Evolutionary conservation across 2,329 filamentous ascomycete genomes (phyloP).

Genomic region (Zymoseptoria passerinii): DNA sequence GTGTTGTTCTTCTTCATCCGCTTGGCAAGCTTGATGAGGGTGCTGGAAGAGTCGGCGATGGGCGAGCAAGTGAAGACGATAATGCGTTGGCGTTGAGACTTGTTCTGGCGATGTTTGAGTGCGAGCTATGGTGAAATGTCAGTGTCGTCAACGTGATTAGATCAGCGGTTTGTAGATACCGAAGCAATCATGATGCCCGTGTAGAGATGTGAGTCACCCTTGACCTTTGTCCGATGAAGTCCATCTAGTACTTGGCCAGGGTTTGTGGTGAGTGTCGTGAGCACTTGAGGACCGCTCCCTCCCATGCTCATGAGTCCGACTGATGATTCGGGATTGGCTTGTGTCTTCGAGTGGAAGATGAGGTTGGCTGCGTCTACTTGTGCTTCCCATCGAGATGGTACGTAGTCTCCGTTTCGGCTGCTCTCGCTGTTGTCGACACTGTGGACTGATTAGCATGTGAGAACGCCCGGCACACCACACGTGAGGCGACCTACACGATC

Average conservation of each 20-base stretch:
- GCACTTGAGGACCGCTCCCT: conserved; percentile 81
- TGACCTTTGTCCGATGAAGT: conserved; percentile 88
- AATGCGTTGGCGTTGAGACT: conserved; percentile 91
- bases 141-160: background rate
- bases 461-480: conserved; percentile 5
- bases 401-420: conserved; percentile 90
- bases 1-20: conserved; percentile 99
- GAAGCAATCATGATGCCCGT: conserved; percentile 92
- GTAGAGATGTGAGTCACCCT: conserved; percentile 76
- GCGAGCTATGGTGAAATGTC: conserved; percentile 57
- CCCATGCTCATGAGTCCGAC: conserved; percentile 99
- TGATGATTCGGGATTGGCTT: conserved; percentile 91
- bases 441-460: conserved; percentile 18
- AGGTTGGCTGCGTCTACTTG: conserved; percentile 92
- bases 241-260: conserved; percentile 92
- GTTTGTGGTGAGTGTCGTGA: conserved; percentile 92
- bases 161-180: conserved; percentile 43
- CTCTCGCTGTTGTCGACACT: conserved; percentile 97
- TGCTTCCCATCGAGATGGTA: conserved; percentile 88
- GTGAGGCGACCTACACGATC: conserved; percentile 57
- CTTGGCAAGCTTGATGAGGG: conserved; percentile 80
- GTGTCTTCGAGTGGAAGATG: conserved; percentile 91
- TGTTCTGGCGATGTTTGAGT: conserved; percentile 96
- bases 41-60: conserved; percentile 80
- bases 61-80: conserved; percentile 95